These are phyloP conservation scores for Syzygium grande DNA, from an alignment of 345 rosid species.

Conservation along the genomic window DNA sequence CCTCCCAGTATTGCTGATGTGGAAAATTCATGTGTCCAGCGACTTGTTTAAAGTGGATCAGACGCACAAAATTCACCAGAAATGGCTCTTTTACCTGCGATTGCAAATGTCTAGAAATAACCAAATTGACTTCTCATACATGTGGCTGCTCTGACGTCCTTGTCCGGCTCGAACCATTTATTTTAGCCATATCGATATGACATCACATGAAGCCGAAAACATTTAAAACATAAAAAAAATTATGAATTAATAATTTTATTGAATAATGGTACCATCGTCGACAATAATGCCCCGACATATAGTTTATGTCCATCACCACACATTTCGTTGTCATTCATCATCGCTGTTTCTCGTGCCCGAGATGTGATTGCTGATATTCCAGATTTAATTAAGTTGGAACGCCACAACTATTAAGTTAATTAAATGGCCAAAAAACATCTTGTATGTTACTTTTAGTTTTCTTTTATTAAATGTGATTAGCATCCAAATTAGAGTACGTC, in stretches of 20 bases:
- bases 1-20: neutral
- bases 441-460: neutral
- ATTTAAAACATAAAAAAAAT: neutral
- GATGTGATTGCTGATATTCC: neutral
- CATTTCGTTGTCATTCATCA: neutral
- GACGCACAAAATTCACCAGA: rapidly evolving
- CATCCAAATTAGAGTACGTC: neutral
- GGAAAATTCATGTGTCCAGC: neutral
- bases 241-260: neutral
- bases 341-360: neutral
- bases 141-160: neutral
- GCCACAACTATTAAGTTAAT: neutral
- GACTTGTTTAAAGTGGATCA: neutral
- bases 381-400: neutral
- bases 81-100: neutral
- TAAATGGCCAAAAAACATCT: neutral
- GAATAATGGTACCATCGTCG: neutral
- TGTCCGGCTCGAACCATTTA: neutral
- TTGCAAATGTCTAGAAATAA: neutral
- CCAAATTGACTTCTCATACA: neutral
- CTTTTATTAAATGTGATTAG: no score
- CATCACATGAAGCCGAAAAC: neutral
- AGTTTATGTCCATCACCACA: neutral
- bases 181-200: neutral
- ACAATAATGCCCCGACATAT: neutral